Conservation (phyloP, 345 rosid species). For the Salix caprea region DNA sequence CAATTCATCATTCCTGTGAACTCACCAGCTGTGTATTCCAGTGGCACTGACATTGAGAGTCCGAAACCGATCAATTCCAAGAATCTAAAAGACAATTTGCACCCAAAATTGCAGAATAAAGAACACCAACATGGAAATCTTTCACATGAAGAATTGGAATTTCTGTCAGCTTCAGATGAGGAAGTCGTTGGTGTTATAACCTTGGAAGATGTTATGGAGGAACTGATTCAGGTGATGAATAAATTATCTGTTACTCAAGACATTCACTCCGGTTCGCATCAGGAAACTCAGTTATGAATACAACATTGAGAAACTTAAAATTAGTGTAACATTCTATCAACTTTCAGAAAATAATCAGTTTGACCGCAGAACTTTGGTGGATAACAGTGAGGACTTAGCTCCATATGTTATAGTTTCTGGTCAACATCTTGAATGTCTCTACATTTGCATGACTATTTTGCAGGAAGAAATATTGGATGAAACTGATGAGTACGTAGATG, state of each 20-base stretch:
- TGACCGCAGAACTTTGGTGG: no score
- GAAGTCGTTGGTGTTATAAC: constrained; percentile 75
- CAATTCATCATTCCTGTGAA: constrained; percentile 13
- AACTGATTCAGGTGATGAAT: constrained; percentile 56
- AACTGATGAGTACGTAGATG: constrained; percentile 59
- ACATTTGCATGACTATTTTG: neutral
- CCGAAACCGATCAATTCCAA: neutral
- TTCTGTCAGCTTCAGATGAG: constrained; percentile 34
- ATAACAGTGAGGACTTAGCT: no score
- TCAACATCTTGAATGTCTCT: neutral
- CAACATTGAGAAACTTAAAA: no score
- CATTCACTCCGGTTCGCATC: no score
- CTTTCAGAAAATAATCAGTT: no score
- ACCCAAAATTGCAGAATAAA: constrained; percentile 11
- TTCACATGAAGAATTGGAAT: constrained; percentile 29
- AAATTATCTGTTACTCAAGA: neutral
- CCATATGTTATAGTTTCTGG: no score
- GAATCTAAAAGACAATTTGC: neutral
- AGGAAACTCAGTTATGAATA: no score
- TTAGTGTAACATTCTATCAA: no score
- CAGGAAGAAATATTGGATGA: constrained; percentile 81
- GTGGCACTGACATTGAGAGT: constrained; percentile 20
- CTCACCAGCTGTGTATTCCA: constrained; percentile 21
- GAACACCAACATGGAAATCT: constrained; percentile 8
- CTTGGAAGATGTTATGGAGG: constrained; percentile 89